These are phyloP conservation scores for Fusarium verticillioides DNA, from an alignment of 2,329 filamentous ascomycete species.

Conservation along the genomic window DNA sequence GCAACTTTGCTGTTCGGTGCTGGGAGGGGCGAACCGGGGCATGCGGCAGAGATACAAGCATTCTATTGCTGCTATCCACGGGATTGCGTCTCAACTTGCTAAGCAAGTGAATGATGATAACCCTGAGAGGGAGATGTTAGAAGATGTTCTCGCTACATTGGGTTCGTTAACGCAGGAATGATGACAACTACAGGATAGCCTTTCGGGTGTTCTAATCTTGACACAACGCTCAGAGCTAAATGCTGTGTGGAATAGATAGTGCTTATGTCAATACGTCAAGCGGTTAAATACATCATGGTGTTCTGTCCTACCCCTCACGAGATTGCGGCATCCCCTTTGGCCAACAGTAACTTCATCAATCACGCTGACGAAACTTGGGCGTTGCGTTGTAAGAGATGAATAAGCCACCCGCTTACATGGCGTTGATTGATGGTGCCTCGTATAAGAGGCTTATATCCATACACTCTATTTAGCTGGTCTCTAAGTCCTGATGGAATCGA, in stretches of 20 bases:
- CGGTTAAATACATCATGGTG: constrained; percentile 14
- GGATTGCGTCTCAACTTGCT: constrained; percentile 58
- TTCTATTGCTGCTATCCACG: constrained; percentile 61
- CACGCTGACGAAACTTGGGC: constrained; percentile 37
- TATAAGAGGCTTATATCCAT: neutral
- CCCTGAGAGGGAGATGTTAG: constrained; percentile 55
- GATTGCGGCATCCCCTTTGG: constrained; percentile 6
- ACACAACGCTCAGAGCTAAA: neutral
- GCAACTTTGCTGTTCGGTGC: constrained; percentile 65
- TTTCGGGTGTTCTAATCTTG: neutral
- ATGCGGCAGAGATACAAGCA: constrained; percentile 62
- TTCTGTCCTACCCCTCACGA: constrained; percentile 40
- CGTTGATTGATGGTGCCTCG: neutral
- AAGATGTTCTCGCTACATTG: constrained; percentile 56
- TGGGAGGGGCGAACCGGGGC: constrained; percentile 58
- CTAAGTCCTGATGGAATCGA: neutral
- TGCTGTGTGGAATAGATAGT: neutral
- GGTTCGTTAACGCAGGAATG: constrained; percentile 26
- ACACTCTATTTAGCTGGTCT: neutral
- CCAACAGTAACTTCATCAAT: constrained; percentile 12
- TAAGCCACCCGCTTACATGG: constrained; percentile 30
- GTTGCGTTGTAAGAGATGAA: constrained; percentile 20
- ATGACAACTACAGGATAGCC: neutral
- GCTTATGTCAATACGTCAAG: constrained; percentile 3
- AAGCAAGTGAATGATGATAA: constrained; percentile 45